Conservation (phyloP, 2,329 filamentous ascomycete species). For the Aspergillus tamarii region DNA sequence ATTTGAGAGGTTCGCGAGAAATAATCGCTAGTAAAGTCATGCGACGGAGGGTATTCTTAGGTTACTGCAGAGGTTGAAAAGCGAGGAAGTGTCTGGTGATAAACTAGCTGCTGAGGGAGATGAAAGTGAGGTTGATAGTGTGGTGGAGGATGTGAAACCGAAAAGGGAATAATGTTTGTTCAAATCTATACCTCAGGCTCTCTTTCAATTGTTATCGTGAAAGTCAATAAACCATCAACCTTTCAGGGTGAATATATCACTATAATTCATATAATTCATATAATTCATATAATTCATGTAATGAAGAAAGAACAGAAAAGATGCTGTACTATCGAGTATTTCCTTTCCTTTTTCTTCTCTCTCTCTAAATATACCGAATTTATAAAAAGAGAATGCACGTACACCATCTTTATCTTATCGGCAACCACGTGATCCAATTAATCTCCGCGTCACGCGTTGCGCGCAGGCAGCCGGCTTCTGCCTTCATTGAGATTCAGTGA, state of each 20-base stretch:
- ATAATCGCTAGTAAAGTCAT: neutral
- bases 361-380: neutral
- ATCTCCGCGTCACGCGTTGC: constrained; percentile 25
- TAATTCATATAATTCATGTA: neutral
- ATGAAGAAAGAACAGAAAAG: neutral
- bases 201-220: too few species aligned
- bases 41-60: neutral
- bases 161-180: neutral
- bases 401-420: neutral
- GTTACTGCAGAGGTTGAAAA: neutral
- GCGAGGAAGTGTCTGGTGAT: neutral
- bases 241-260: neutral
- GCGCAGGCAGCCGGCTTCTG: constrained; percentile 15
- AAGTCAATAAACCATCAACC: neutral
- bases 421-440: constrained; percentile 22
- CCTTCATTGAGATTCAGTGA: constrained; percentile 3
- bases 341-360: too few species aligned
- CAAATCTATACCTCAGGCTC: neutral
- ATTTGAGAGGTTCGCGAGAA: neutral
- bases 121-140: neutral
- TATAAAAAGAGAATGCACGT: neutral
- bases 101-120: too few species aligned
- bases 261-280: neutral
- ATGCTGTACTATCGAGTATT: neutral
- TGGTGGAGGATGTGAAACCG: neutral